Evolutionary conservation across 202 grass and related monocot species (phyloP).

Genomic region (Sporobolus alterniflorus): DNA sequence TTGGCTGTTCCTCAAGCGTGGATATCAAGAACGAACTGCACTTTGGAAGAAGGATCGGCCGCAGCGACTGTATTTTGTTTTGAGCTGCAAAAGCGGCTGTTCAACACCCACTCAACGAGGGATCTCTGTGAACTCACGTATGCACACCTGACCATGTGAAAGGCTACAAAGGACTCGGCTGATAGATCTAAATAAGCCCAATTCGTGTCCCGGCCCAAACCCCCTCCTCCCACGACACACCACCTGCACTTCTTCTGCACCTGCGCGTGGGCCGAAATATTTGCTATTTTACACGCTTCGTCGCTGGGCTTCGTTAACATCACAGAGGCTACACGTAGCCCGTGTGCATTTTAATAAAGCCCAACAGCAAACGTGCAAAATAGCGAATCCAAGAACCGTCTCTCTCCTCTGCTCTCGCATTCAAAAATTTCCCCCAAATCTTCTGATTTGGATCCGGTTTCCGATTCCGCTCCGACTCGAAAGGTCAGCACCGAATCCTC

Average conservation of each 20-base stretch:
- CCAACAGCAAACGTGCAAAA: too few species aligned
- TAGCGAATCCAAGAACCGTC: not conserved
- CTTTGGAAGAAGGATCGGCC: not conserved
- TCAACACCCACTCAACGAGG: too few species aligned
- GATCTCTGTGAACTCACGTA: too few species aligned
- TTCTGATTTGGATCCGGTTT: too few species aligned
- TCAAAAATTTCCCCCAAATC: constrained; percentile 17
- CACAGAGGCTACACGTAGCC: too few species aligned
- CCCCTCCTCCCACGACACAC: not conserved
- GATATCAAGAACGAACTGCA: not conserved
- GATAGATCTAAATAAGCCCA: not conserved
- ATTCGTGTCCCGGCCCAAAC: not conserved
- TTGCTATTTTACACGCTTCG: too few species aligned
- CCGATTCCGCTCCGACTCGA: not conserved
- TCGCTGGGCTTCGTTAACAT: too few species aligned
- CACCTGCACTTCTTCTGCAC: not conserved
- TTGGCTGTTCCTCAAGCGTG: not conserved
- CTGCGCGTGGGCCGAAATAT: constrained; percentile 1
- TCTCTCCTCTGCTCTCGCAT: not conserved
- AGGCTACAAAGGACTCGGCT: too few species aligned
- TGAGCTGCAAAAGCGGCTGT: too few species aligned
- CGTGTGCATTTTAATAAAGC: too few species aligned
- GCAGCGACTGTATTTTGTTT: not conserved
- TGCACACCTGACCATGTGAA: too few species aligned
- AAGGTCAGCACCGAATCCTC: not conserved